phyloP scores from a whole-genome alignment of 768 basidiomycete genomes.

The Leccinum subtestaceum region DNA sequence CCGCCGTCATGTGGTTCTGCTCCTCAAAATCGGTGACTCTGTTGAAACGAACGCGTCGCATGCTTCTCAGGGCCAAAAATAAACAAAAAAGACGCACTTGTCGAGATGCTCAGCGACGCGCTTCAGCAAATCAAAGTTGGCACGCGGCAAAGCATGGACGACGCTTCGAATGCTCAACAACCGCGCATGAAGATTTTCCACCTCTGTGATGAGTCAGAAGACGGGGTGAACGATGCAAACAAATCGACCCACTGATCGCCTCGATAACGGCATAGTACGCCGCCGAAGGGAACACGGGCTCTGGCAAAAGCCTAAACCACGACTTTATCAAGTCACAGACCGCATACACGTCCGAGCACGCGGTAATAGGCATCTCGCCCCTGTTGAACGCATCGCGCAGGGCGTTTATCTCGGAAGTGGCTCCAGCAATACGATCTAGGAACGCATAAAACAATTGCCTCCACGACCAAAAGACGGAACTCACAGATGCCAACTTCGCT shows the following conservation, averaged over 20 bases:
- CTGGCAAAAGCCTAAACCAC: constrained; percentile 82
- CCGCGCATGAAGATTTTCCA: constrained; percentile 67
- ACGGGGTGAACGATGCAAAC: not conserved
- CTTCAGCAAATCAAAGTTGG: constrained; percentile 76
- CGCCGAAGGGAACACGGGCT: constrained; percentile 69
- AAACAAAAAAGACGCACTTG: constrained; percentile 39
- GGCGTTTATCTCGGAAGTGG: constrained; percentile 61
- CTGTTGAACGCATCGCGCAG: constrained; percentile 75
- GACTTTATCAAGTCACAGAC: constrained; percentile 82
- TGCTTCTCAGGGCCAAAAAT: not conserved
- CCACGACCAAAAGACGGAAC: constrained; percentile 26
- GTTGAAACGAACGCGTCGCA: constrained; percentile 1
- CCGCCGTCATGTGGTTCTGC: constrained; percentile 86
- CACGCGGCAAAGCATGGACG: constrained; percentile 65
- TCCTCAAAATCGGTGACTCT: constrained; percentile 90
- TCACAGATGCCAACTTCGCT: constrained; percentile 82
- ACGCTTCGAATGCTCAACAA: constrained; percentile 62
- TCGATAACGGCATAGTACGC: constrained; percentile 69
- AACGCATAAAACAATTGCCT: not conserved
- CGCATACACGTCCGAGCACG: constrained; percentile 72
- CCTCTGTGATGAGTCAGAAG: constrained; percentile 41
- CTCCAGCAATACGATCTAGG: constrained; percentile 81
- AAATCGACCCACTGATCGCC: constrained; percentile 56
- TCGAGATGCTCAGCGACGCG: constrained; percentile 85
- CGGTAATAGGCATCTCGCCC: constrained; percentile 61